A percentile compares a stretch with the other conserved stretches of the same genome.
These are phyloP conservation scores for Pythium volutum DNA, from an alignment of 352 stramenopile genomes.

Conservation along the genomic window DNA sequence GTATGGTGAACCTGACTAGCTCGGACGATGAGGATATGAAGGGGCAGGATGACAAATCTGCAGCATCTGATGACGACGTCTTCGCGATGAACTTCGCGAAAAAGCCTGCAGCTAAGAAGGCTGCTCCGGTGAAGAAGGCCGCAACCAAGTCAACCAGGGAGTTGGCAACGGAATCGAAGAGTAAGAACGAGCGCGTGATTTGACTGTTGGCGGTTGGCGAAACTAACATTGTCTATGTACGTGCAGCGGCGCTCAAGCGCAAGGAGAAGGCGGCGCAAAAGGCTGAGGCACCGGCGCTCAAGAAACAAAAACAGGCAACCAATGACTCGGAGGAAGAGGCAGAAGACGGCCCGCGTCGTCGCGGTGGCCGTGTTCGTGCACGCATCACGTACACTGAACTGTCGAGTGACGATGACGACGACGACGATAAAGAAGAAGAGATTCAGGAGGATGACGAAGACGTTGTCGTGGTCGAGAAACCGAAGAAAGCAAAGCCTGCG, in stretches of 20 bases:
- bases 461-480: slow-evolving; percentile 17
- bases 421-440: slow-evolving; percentile 24
- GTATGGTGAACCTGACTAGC: slow-evolving; percentile 40
- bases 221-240: neutral
- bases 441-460: slow-evolving; percentile 29
- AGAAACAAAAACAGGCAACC: slow-evolving; percentile 33
- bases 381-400: slow-evolving; percentile 40
- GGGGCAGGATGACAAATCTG: slow-evolving; percentile 6
- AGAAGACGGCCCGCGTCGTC: slow-evolving; percentile 10
- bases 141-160: slow-evolving; percentile 18
- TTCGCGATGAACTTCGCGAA: slow-evolving; percentile 56
- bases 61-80: slow-evolving; percentile 49
- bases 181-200: neutral
- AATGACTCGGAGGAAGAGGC: slow-evolving; percentile 30
- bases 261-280: slow-evolving; percentile 37
- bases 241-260: slow-evolving; percentile 26
- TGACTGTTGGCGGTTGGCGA: neutral
- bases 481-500: slow-evolving; percentile 14
- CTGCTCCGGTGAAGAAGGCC: slow-evolving; percentile 17
- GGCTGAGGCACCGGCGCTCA: slow-evolving; percentile 23
- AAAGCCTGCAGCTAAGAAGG: slow-evolving; percentile 31
- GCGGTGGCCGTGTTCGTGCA: slow-evolving; percentile 20
- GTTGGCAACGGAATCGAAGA: slow-evolving; percentile 28
- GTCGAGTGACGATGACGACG: slow-evolving; percentile 55
- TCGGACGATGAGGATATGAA: slow-evolving; percentile 38